Conservation (phyloP, 1,139 yeast species). For the Pichia sp. region DNA sequence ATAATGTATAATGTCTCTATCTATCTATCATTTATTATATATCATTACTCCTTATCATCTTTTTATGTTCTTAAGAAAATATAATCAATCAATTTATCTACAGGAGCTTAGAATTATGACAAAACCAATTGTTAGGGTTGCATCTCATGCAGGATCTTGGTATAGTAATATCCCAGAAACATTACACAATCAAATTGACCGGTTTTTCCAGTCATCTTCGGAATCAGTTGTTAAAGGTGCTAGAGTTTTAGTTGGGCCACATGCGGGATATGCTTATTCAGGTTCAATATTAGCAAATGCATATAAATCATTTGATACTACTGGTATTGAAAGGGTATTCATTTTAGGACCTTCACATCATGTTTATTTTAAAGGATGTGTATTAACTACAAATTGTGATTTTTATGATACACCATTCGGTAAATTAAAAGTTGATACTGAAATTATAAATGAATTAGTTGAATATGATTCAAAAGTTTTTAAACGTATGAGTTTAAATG, state of each 20-base stretch:
- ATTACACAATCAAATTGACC: conserved; percentile 45
- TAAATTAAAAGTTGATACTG: conserved; percentile 55
- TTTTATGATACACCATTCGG: conserved; percentile 81
- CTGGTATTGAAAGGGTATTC: conserved; percentile 55
- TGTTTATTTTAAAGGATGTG: conserved; percentile 63
- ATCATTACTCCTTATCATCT: too few species aligned
- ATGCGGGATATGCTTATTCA: conserved; percentile 87
- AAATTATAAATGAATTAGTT: conserved; percentile 34
- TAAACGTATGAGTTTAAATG: conserved; percentile 47
- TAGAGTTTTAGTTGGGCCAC: conserved; percentile 58
- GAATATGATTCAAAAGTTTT: conserved; percentile 34
- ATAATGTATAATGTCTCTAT: too few species aligned
- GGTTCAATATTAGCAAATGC: conserved; percentile 76
- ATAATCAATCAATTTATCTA: too few species aligned
- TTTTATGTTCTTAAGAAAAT: too few species aligned
- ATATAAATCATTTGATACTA: conserved; percentile 62
- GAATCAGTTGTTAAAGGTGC: conserved; percentile 42
- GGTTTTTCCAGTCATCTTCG: conserved; percentile 24
- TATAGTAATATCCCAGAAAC: conserved; percentile 44
- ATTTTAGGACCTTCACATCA: conserved; percentile 93
- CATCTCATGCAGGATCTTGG: conserved; percentile 92
- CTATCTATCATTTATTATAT: too few species aligned
- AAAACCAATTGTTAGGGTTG: conserved; percentile 29
- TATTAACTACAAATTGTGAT: conserved; percentile 48
- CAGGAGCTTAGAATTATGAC: not conserved